Evolutionary conservation across 1,284 basidiomycete genomes (phyloP).

Genomic region (Cutaneotrichosporon spelunceum): DNA sequence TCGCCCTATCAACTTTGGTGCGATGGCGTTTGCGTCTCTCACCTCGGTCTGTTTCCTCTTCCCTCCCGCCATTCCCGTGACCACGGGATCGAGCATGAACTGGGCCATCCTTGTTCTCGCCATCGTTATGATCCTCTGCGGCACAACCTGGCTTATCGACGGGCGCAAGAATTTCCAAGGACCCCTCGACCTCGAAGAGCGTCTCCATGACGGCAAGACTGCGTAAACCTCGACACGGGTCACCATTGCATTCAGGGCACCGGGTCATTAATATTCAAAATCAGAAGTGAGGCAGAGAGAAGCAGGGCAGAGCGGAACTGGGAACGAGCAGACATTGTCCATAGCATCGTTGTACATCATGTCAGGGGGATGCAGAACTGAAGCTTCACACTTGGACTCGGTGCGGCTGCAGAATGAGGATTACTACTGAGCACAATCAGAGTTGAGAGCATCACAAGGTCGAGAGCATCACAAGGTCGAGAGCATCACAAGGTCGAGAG

Average conservation of each 20-base stretch:
- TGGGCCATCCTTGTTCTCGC: conserved; percentile 50
- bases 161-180: conserved; percentile 50
- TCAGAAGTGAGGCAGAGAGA: background rate
- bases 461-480: too few relatives aligned
- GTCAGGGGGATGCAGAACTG: background rate
- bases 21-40: conserved; percentile 50
- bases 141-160: conserved; percentile 46
- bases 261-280: background rate
- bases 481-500: too few relatives aligned
- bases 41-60: conserved; percentile 57
- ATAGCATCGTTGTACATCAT: background rate
- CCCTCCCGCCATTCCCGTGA: conserved; percentile 52
- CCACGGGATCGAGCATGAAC: conserved; percentile 52
- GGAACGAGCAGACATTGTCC: background rate
- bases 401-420: too few relatives aligned
- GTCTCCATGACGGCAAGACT: conserved; percentile 11
- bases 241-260: background rate
- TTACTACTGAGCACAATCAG: too few relatives aligned
- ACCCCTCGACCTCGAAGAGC: conserved; percentile 44
- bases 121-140: conserved; percentile 40
- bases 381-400: background rate
- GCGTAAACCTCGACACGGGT: background rate
- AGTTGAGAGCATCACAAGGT: too few relatives aligned
- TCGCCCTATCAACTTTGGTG: conserved; percentile 46
- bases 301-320: background rate